phyloP scores from a whole-genome alignment of 148 eudicot species.

The Rhododendron mucronatum region DNA sequence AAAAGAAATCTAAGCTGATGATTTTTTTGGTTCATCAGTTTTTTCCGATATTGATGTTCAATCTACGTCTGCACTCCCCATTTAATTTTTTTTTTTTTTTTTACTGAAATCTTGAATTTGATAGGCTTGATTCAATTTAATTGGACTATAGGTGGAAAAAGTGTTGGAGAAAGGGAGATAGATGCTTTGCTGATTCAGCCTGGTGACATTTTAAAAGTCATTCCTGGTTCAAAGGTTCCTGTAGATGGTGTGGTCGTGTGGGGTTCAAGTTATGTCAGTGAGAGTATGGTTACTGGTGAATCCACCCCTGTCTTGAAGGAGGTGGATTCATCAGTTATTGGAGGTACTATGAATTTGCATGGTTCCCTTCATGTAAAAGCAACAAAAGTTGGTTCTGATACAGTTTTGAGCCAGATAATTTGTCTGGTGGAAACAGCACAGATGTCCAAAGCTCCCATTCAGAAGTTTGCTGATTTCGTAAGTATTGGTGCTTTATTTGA shows the following conservation, averaged over 20 bases:
- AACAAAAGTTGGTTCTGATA: conserved; percentile 86
- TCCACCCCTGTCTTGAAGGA: conserved; percentile 80
- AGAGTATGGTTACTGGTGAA: conserved; percentile 99
- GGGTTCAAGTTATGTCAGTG: conserved; percentile 95
- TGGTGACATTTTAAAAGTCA: conserved; percentile 80
- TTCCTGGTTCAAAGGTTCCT: conserved; percentile 90
- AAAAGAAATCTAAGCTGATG: neutral
- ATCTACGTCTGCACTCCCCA: neutral
- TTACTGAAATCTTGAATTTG: neutral
- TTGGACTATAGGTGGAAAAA: conserved; percentile 57
- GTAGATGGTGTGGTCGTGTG: conserved; percentile 80
- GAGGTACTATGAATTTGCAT: conserved; percentile 92
- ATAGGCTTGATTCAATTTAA: conserved; percentile 10
- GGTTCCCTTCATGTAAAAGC: conserved; percentile 91
- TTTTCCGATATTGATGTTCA: neutral
- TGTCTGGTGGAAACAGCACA: conserved; percentile 93
- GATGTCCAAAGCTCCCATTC: conserved; percentile 99
- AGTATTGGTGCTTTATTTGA: conserved; percentile 24
- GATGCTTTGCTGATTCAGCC: conserved; percentile 95
- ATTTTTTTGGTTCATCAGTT: neutral
- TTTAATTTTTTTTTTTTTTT: neutral
- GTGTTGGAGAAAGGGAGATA: conserved; percentile 71
- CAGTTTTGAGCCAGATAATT: conserved; percentile 95
- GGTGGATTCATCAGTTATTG: conserved; percentile 61
- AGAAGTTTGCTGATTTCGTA: conserved; percentile 87